Percentiles rank a stretch among this genome's conserved stretches.
Conservation (phyloP, 352 stramenopile genomes). For the Phytophthora pseudosyringae region DNA sequence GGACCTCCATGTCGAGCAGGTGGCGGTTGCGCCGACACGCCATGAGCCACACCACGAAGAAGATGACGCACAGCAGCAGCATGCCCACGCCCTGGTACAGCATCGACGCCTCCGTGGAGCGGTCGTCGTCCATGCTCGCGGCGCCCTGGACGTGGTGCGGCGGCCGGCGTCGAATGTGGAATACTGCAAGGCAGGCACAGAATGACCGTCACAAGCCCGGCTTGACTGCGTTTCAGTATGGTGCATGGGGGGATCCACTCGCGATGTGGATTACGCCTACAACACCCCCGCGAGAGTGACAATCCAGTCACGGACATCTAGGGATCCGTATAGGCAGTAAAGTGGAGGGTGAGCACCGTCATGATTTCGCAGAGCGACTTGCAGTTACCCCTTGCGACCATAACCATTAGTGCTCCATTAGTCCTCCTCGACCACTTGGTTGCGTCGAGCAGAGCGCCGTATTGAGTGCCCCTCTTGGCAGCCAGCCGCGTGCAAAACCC, state of each 20-base stretch:
- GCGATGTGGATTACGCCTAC: constrained; percentile 22
- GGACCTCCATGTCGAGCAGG: constrained; percentile 53
- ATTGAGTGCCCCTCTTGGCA: no score
- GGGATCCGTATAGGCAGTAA: constrained; percentile 6
- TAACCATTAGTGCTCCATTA: background rate
- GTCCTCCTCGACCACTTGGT: no score
- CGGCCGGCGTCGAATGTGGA: background rate
- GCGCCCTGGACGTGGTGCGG: constrained; percentile 3
- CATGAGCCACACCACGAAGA: constrained; percentile 60
- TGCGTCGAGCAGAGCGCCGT: background rate
- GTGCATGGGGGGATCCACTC: constrained; percentile 8
- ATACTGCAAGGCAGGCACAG: constrained; percentile 25
- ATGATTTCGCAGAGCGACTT: background rate
- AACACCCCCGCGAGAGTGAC: constrained; percentile 6
- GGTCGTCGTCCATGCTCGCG: constrained; percentile 28
- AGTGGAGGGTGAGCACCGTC: background rate
- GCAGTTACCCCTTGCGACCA: background rate
- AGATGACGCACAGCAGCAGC: constrained; percentile 58
- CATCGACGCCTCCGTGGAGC: constrained; percentile 46
- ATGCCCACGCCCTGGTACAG: constrained; percentile 67
- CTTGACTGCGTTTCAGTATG: constrained; percentile 25
- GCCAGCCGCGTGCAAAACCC: background rate
- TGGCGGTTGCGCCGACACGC: constrained; percentile 50
- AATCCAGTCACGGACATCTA: constrained; percentile 1
- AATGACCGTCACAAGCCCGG: constrained; percentile 16